Evolutionary conservation across 1,139 yeast species (phyloP), one percentile per base, ranked within the genome.

Genomic region (Taphrina confusa): DNA sequence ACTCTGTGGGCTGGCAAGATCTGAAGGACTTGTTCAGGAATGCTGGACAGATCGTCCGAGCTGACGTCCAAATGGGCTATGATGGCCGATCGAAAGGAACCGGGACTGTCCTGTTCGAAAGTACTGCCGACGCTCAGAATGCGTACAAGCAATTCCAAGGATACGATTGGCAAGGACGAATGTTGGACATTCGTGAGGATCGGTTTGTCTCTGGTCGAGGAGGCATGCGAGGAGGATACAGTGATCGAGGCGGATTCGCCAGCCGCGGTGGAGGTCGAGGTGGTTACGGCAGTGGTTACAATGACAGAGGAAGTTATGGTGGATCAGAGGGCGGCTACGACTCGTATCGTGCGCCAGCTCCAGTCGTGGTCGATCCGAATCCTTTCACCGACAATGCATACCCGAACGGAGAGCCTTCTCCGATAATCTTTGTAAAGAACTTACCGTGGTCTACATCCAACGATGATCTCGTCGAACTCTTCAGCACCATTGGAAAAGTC

Each of bases 131-230:
- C 69, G 97, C 97, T 64, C 78, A 79, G 65, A 90, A 87, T 70
- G 97, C 97, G 66, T 87, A 90, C 73, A 92, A 85, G 74, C 85
- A 84, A 72, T 91, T 89, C 72, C 88, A 90, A 76, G 96, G 96
- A 76, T 87, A 87, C 91, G 83, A 87, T 71, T 83, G 89, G 79
- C 87, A 87, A 74, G 96, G 91, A 71, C 87, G 86, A 73, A 90
- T 85, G 74, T 88, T 91, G 63, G 92, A 78, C 72, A 97, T 91
- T 71, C 67, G 66, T 23, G 64, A 63, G 42, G 68, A 66, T 51
- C 61, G 67, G 1, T 65, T 55, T 45, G 66, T 65, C 4, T 33
- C 37, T 11, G 56, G 62, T 9, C 59, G 63, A 6, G 65, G 64
- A 39, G 65, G 64, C 16, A 62, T 63, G 33, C 55, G 58, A 3